A percentile compares a stretch with the other conserved stretches of the same genome.
phyloP scores from a whole-genome alignment of 2,329 filamentous ascomycete genomes.

The Tolypocladium endophyticum region DNA sequence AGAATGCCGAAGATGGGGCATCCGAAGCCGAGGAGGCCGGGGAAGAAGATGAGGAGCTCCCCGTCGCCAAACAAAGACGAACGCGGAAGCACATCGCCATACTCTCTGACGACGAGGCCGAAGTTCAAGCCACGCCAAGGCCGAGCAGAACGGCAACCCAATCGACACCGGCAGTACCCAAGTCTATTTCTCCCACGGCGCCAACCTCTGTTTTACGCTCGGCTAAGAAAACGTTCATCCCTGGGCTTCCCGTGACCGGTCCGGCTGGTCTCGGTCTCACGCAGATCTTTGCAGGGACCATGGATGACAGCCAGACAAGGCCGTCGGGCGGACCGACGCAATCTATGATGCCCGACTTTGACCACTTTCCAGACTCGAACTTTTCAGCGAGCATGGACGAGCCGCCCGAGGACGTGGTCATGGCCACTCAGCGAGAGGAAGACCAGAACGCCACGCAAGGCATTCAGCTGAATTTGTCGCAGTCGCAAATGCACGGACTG shows the following conservation, averaged over 20 bases:
- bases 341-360: conserved; percentile 46
- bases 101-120: conserved; percentile 51
- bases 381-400: conserved; percentile 51
- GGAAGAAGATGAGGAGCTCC: conserved; percentile 24
- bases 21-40: conserved; percentile 19
- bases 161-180: conserved; percentile 31
- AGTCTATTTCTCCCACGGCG: conserved; percentile 37
- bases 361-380: conserved; percentile 46
- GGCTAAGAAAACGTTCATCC: conserved; percentile 59
- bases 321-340: conserved; percentile 22
- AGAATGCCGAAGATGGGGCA: conserved; percentile 25
- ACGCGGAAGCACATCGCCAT: conserved; percentile 39
- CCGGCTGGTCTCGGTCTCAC: conserved; percentile 65
- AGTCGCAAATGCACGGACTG: conserved; percentile 49
- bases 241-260: conserved; percentile 50
- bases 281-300: conserved; percentile 83
- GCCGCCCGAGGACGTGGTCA: conserved; percentile 37
- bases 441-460: conserved; percentile 28
- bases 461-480: conserved; percentile 46
- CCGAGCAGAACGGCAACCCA: conserved; percentile 26
- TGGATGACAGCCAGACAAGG: conserved; percentile 53
- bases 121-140: conserved; percentile 36
- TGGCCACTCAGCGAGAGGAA: conserved; percentile 30
- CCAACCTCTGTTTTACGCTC: conserved; percentile 59
- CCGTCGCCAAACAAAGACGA: conserved; percentile 32